Base-by-base conservation (phyloP, 225 moss, liverwort and hornwort species). In the Sphagnum tenellum region DNA sequence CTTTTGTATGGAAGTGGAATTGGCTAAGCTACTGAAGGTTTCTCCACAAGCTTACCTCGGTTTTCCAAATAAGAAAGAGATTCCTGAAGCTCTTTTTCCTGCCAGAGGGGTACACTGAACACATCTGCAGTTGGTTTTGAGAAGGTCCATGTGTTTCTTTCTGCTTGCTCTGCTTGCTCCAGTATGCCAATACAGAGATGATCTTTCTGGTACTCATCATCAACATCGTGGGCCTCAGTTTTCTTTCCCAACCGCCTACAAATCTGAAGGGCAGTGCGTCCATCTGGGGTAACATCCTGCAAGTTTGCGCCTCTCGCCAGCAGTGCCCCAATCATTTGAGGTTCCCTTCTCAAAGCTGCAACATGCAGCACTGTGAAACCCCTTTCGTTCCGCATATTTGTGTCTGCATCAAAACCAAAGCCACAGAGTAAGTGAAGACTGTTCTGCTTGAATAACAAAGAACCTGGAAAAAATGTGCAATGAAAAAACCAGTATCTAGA, bases 321-420 rank as follows among this genome's bases (percentile, higher is more conserved):
- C 57, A 91, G 76, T 59, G 76, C 80, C 66, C 77, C 84, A n/a
- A 91, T 72, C 47, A 86, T 82, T 65, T 84, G 76, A 60, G 94
- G 91, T 49, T 91, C 89, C 64, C 86, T 82, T 64, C 89, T 70
- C 89, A 88, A 87, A 66, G 85, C 86, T 11, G 91, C 87, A 64
- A 89, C 86, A 69, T 94, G 94, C 57, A 91, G 86, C 44, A 89
- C 94, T 44, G 87, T 91, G 65, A 81, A 79, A 10, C 87, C 88
- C 73, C 80, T 86, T 56, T 67, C 66, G 49, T 94, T 79, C 46
- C 73, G 77, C 7, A 52, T n/a, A 64, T 84, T 91, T 55, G 71
- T 68, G 53, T 91, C 84, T 74, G 82, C 29, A 29, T 29, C 29
- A 29, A 29, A 29, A 29, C 29, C 29, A 29, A 29, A 29, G 29